Evolutionary conservation across 2,329 filamentous ascomycete genomes (phyloP).

Genomic region (Stemphylium vesicarium): DNA sequence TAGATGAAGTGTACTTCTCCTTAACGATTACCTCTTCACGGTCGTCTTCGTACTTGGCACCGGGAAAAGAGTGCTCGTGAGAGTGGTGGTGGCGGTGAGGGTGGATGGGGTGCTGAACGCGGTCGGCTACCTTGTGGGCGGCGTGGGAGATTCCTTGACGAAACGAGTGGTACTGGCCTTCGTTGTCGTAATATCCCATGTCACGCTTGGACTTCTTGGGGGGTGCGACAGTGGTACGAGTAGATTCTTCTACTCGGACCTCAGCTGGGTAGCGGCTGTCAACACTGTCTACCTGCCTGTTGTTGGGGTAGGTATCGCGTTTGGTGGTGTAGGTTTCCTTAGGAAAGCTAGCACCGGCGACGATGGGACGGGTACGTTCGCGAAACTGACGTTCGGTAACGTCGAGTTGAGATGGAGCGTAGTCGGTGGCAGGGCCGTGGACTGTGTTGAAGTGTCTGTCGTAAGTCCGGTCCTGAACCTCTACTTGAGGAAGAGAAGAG

Average conservation of each 20-base stretch:
- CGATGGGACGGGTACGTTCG: constrained; percentile 64
- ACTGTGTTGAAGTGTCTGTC: constrained; percentile 56
- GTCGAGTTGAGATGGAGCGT: constrained; percentile 65
- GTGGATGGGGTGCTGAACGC: constrained; percentile 68
- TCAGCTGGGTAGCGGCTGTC: constrained; percentile 52
- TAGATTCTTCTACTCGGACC: constrained; percentile 58
- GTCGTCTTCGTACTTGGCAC: constrained; percentile 41
- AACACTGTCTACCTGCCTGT: constrained; percentile 42
- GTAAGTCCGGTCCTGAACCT: constrained; percentile 63
- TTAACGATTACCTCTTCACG: constrained; percentile 58
- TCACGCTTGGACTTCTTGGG: constrained; percentile 61
- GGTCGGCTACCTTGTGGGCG: constrained; percentile 59
- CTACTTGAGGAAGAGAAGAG: constrained; percentile 70
- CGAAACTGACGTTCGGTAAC: constrained; percentile 67
- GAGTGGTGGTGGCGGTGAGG: constrained; percentile 59
- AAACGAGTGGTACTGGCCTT: constrained; percentile 77
- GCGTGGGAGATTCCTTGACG: constrained; percentile 72
- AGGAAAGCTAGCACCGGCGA: constrained; percentile 53
- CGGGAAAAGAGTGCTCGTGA: constrained; percentile 45
- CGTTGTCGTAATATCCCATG: constrained; percentile 83
- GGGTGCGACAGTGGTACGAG: constrained; percentile 60
- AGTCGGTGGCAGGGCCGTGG: constrained; percentile 58
- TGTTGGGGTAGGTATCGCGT: constrained; percentile 50
- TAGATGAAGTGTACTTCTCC: constrained; percentile 51
- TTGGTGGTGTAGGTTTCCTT: constrained; percentile 51